Base-by-base conservation (phyloP, 176 grass and related monocot species). In the Carex pumila region DNA sequence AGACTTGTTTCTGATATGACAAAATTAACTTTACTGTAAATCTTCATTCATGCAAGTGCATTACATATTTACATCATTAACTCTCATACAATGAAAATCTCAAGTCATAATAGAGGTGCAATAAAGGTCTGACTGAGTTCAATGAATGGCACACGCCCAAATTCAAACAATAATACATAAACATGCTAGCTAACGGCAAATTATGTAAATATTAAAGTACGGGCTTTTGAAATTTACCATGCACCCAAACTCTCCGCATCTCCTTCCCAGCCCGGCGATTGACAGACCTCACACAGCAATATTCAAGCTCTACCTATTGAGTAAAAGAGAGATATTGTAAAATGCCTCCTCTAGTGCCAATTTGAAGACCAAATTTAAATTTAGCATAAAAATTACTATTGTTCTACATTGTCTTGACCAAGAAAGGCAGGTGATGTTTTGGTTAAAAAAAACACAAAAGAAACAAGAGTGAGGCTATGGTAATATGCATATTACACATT, bases 201-300 rank as follows among this genome's bases (percentile, higher is more conserved):
- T 37, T 60, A 62, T 43, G 14, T 18, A 54, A 57, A 50, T 19
- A 5, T 84, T 59, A 87, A 74, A 29, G 25, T 50, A 70, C 37
- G 31, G 95, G 92, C 74, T 94, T 98, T 71, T 89, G 80, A 84
- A 98, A 98, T 73, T 98, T 98, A 1, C 92, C 95, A 78, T 98
- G 95, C 31, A 93, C 84, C 95, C 95, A 98, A 83, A 94, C 95
- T n/a, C 95, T 90, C 15, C 66, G 90, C 95, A 98, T 93, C 69
- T 68, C 84, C 89, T 94, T 98, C 52, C 92, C 85, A 1, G 83
- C 93, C 36, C 90, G 88, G 37, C 92, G 86, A 80, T 98, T 98
- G 59, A 94, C 82, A n/a, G 91, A 98, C 72, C 80, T 84, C 56
- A 98, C 82, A 83, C 95, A 94, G n/a, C 92, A 98, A 67, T 94